phyloP scores from a whole-genome alignment of 2,329 filamentous ascomycete species.

The Scedosporium minutisporum region DNA sequence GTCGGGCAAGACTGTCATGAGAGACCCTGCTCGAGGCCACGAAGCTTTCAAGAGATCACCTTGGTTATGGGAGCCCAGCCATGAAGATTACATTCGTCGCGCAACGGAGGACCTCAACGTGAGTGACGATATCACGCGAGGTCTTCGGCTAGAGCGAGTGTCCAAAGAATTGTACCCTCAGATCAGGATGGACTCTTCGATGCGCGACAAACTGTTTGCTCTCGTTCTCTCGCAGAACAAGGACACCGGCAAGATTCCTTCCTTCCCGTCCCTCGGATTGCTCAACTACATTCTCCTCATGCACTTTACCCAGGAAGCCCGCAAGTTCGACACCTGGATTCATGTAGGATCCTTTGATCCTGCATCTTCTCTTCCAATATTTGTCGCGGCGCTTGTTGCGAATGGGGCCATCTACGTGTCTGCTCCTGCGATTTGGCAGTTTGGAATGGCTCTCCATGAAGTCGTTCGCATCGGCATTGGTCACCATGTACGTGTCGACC shows the following conservation, averaged over 20 bases:
- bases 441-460: constrained; percentile 47
- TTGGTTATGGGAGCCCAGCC: constrained; percentile 23
- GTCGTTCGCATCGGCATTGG: constrained; percentile 29
- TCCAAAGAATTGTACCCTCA: constrained; percentile 2
- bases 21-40: constrained; percentile 19
- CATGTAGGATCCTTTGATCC: constrained; percentile 51
- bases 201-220: constrained; percentile 53
- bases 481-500: constrained; percentile 15
- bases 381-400: constrained; percentile 49
- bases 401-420: constrained; percentile 51
- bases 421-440: constrained; percentile 47
- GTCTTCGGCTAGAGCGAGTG: not conserved
- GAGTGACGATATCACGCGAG: not conserved
- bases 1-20: constrained; percentile 5
- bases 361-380: constrained; percentile 45
- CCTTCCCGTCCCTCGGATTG: constrained; percentile 51
- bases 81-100: constrained; percentile 14
- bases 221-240: constrained; percentile 53
- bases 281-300: constrained; percentile 53
- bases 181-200: constrained; percentile 27
- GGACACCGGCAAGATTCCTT: constrained; percentile 38
- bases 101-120: not conserved
- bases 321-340: constrained; percentile 50
- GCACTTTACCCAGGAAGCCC: constrained; percentile 46
- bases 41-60: constrained; percentile 23